These are phyloP conservation scores for Aquilaria yunnanensis DNA, from an alignment of 345 rosid genomes.

Conservation along the genomic window DNA sequence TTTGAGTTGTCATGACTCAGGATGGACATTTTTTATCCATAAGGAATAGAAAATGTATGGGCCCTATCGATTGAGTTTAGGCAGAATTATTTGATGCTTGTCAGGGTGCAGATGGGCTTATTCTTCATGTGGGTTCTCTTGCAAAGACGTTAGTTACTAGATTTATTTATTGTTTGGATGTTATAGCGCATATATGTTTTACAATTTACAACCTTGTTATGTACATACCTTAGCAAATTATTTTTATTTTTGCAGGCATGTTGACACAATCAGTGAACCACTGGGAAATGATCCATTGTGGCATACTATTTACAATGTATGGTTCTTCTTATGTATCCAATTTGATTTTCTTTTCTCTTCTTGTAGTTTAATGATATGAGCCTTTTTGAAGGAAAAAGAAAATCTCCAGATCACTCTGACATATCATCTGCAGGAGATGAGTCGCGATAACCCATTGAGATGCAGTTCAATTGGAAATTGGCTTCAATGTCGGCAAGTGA, in stretches of 20 bases:
- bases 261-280: constrained; percentile 36
- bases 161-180: too few relatives aligned
- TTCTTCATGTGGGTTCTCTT: too few relatives aligned
- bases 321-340: constrained; percentile 22
- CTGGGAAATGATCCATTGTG: constrained; percentile 36
- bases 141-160: too few relatives aligned
- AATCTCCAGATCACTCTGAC: constrained; percentile 1
- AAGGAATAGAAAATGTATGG: too few relatives aligned
- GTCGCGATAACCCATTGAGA: constrained; percentile 24
- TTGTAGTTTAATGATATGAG: not conserved
- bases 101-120: too few relatives aligned
- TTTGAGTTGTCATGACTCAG: too few relatives aligned
- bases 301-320: constrained; percentile 35
- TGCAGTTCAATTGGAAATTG: constrained; percentile 55
- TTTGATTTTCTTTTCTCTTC: constrained; percentile 1
- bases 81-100: too few relatives aligned
- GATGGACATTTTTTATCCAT: too few relatives aligned
- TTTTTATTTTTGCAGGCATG: constrained; percentile 46
- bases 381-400: constrained; percentile 6
- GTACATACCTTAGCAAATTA: constrained; percentile 3
- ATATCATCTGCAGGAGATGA: constrained; percentile 31
- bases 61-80: too few relatives aligned
- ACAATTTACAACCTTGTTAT: too few relatives aligned
- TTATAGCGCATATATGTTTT: too few relatives aligned
- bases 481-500: constrained; percentile 77